Evolutionary conservation across 805 yeast genomes (phyloP).

Genomic region (Saturnispora galanensis): DNA sequence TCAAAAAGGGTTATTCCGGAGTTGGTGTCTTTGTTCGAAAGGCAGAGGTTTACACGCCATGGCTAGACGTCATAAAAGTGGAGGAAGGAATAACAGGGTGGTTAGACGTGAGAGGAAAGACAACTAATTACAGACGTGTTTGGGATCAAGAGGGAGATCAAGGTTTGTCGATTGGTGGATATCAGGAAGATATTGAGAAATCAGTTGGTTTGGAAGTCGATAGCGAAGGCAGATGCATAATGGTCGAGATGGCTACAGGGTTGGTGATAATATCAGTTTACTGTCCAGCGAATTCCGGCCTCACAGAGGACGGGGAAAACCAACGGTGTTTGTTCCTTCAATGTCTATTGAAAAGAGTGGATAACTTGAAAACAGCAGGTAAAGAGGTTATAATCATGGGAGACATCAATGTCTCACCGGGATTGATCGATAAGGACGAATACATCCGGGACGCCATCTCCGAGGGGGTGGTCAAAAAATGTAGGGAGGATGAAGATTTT

Average conservation of each 20-base stretch:
- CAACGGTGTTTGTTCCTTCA: conserved; percentile 50
- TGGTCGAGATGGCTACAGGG: conserved; percentile 59
- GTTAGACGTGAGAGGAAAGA: conserved; percentile 21
- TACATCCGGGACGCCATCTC: conserved; percentile 37
- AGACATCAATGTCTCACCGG: conserved; percentile 75
- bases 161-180: conserved; percentile 57
- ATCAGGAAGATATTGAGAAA: conserved; percentile 34
- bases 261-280: conserved; percentile 59
- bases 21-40: conserved; percentile 72
- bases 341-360: conserved; percentile 51
- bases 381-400: conserved; percentile 77
- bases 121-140: conserved; percentile 21
- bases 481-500: conserved; percentile 20
- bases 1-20: conserved; percentile 82
- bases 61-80: conserved; percentile 52
- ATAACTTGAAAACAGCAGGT: conserved; percentile 42
- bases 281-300: conserved; percentile 86
- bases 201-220: conserved; percentile 40
- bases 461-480: conserved; percentile 25
- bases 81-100: conserved; percentile 90
- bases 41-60: conserved; percentile 26
- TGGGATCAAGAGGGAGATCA: conserved; percentile 6
- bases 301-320: conserved; percentile 54
- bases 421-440: conserved; percentile 77
- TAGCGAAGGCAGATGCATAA: conserved; percentile 74